Percentiles rank a stretch among this genome's conserved stretches.
Evolutionary conservation across 768 basidiomycete genomes (phyloP).

Genomic region (Daedalea quercina): DNA sequence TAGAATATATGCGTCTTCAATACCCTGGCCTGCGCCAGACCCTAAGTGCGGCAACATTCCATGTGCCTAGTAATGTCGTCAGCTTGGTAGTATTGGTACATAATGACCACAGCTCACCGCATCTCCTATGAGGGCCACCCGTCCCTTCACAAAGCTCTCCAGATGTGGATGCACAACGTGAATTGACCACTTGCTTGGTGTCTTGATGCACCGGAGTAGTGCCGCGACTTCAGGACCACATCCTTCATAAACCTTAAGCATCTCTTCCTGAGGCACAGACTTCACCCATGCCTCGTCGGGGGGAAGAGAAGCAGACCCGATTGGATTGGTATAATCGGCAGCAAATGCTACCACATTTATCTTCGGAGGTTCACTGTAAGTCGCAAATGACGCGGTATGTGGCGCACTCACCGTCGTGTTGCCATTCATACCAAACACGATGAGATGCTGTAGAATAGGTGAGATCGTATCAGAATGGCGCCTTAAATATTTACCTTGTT

Average conservation of each 20-base stretch:
- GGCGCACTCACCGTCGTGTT: slow-evolving; percentile 29
- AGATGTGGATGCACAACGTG: slow-evolving; percentile 43
- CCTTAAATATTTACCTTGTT: slow-evolving; percentile 19
- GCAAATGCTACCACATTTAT: slow-evolving; percentile 41
- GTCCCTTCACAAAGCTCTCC: slow-evolving; percentile 34
- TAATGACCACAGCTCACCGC: slow-evolving; percentile 24
- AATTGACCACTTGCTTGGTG: slow-evolving; percentile 46
- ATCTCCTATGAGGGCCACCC: slow-evolving; percentile 48
- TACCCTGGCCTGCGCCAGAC: slow-evolving; percentile 52
- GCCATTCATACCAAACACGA: slow-evolving; percentile 42
- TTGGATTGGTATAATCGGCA: slow-evolving; percentile 23
- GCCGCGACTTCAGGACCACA: slow-evolving; percentile 39
- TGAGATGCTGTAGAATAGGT: slow-evolving; percentile 37
- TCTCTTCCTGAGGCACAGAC: slow-evolving; percentile 32
- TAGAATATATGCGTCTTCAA: slow-evolving; percentile 48
- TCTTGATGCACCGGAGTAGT: slow-evolving; percentile 36
- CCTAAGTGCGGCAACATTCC: slow-evolving; percentile 55
- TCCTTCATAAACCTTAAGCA: slow-evolving; percentile 35
- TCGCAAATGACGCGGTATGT: neutral
- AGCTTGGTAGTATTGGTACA: neutral
- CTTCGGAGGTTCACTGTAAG: slow-evolving; percentile 12
- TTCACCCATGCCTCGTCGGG: slow-evolving; percentile 31
- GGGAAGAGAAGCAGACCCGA: slow-evolving; percentile 11
- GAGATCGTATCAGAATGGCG: neutral
- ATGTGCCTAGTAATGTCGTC: slow-evolving; percentile 31